Evolutionary conservation across 1,284 basidiomycete genomes (phyloP).

Genomic region (Puccinia horiana): DNA sequence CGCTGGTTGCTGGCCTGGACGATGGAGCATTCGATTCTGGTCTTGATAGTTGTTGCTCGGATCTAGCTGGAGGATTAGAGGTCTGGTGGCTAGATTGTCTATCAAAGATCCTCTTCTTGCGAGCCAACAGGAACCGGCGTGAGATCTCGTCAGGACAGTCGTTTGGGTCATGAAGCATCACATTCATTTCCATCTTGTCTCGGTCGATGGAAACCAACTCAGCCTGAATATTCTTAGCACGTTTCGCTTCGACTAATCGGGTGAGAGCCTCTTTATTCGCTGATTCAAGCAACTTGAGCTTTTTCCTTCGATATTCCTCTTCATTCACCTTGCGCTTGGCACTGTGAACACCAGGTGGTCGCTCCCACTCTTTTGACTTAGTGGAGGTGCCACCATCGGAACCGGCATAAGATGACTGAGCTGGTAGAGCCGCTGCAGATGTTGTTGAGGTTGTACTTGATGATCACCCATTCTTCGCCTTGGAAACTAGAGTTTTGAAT

Average conservation of each 20-base stretch:
- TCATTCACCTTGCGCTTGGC: neutral
- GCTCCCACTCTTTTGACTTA: neutral
- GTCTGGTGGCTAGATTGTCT: too few relatives aligned
- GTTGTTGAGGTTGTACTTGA: neutral
- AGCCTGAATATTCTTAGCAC: neutral
- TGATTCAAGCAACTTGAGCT: neutral
- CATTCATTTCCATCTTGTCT: neutral
- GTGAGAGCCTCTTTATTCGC: neutral
- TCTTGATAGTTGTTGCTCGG: too few relatives aligned
- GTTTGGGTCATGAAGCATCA: neutral
- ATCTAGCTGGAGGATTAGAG: too few relatives aligned
- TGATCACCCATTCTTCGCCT: neutral
- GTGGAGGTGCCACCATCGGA: too few relatives aligned
- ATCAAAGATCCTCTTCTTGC: neutral
- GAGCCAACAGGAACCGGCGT: neutral
- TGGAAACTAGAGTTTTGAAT: neutral
- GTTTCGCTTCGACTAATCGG: neutral
- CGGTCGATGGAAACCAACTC: neutral
- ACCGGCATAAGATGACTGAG: too few relatives aligned
- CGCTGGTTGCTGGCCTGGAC: too few relatives aligned
- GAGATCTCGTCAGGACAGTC: neutral
- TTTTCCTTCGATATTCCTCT: neutral
- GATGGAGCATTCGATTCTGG: neutral
- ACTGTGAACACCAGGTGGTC: neutral
- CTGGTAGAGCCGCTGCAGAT: neutral